Base-by-base conservation (phyloP, 2,329 filamentous ascomycete species). In the Podosphaera fusca region DNA sequence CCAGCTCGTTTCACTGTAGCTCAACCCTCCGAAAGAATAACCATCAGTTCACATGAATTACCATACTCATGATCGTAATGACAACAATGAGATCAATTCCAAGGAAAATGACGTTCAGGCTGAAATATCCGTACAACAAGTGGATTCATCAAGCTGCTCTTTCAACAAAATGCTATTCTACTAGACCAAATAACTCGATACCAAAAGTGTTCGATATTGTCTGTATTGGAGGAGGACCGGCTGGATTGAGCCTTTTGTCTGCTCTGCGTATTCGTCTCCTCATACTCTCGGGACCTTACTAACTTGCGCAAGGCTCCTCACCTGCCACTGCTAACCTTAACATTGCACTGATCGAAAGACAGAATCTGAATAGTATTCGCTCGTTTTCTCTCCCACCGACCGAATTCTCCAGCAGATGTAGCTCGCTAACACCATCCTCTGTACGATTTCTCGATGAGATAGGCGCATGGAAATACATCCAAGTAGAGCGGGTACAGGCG, bases 341-440 rank as follows among this genome's bases (percentile, higher is more conserved):
- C 64, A 78, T 95, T 49, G 92, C 90, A 59, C 80, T 98, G 59
- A 78, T 98, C 64, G 92, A 98, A 73, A 83, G 83, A 40, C 89
- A 95, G 70, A 83, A 94, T 67, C 78, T 98, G 38, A 72, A 76
- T 62, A 85, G 83, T 64, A 75, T 78, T 56, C 77, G 77, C 55
- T 71, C 77, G 31, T 87, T 83, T 74, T 78, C 78, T 56, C 79
- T 85, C 6, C 79, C 81, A 2, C 69, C 77, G 5, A 77, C 79
- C 56, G 75, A 79, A 63, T 98, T 83, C 72, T 95, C 90, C 59
- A 96, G 98, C 72, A 82, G 92, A 66, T 95, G 90, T 72, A 95
- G 87, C 73, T 96, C 90, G 55, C 76, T 98, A 58, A 98, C 92
- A 0, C 90, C 90, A 0, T 78, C 84, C 0, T 95, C 89, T 0